A percentile compares a stretch with the other conserved stretches of the same genome.
Conservation (phyloP, 108 stramenopile genomes). For the Aurantiochytrium sp. region DNA sequence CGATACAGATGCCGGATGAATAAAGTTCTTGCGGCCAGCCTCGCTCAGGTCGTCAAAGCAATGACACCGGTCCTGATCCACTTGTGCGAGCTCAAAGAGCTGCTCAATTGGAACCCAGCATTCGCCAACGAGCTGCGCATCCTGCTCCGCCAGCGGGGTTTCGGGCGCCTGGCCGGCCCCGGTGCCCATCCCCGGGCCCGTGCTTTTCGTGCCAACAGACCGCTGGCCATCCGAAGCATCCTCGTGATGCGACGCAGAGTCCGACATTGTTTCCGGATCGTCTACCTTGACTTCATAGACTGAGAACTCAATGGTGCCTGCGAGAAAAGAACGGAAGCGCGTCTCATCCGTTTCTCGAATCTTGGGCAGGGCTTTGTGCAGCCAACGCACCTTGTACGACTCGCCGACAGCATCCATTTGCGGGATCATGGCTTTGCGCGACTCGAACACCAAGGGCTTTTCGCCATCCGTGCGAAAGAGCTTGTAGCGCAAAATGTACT, state of each 20-base stretch:
- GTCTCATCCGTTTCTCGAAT: not conserved
- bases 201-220: too few species aligned
- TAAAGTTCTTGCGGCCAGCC: not conserved
- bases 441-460: not conserved
- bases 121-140: not conserved
- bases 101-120: constrained; percentile 15
- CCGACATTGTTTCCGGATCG: not conserved
- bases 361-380: not conserved
- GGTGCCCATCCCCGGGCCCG: not conserved
- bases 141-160: not conserved
- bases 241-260: not conserved
- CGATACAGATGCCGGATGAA: not conserved
- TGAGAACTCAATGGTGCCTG: not conserved
- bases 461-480: not conserved
- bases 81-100: not conserved
- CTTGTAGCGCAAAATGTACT: not conserved
- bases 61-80: not conserved
- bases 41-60: not conserved
- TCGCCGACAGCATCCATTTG: not conserved
- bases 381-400: not conserved
- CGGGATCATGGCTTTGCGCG: not conserved
- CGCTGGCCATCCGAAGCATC: too few species aligned
- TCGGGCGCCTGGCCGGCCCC: not conserved
- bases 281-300: not conserved
- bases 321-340: not conserved